Percentiles rank a stretch among this genome's conserved stretches.
Evolutionary conservation across 2,329 filamentous ascomycete species (phyloP).

Genomic region (Aschersonia sp.): DNA sequence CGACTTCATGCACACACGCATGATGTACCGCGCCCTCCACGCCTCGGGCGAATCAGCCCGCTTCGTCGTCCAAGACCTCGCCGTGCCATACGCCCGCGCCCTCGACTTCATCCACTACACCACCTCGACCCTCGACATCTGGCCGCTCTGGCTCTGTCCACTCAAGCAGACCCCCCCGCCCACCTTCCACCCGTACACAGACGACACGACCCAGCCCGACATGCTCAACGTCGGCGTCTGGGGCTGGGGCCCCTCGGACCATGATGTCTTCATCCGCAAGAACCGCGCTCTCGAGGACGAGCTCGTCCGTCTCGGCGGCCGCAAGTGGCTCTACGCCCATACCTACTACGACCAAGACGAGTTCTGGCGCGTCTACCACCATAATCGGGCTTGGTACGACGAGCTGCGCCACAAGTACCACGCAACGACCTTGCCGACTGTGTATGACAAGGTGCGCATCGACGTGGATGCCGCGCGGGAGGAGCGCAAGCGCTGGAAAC

Average conservation of each 20-base stretch:
- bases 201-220: slow-evolving; percentile 13
- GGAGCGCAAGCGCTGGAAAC: slow-evolving; percentile 21
- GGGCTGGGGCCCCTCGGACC: slow-evolving; percentile 54
- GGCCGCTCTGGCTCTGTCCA: slow-evolving; percentile 47
- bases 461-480: slow-evolving; percentile 29
- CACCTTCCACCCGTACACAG: slow-evolving; percentile 41
- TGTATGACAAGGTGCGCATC: slow-evolving; percentile 58
- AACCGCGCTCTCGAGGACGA: slow-evolving; percentile 62
- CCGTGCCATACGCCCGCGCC: slow-evolving; percentile 36
- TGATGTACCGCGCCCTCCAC: slow-evolving; percentile 61
- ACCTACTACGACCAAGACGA: slow-evolving; percentile 65
- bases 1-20: slow-evolving; percentile 59
- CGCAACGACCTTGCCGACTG: slow-evolving; percentile 46
- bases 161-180: slow-evolving; percentile 32
- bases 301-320: slow-evolving; percentile 53
- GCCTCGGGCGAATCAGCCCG: slow-evolving; percentile 48
- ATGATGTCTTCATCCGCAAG: slow-evolving; percentile 45
- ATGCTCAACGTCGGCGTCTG: slow-evolving; percentile 61
- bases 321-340: slow-evolving; percentile 82
- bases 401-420: slow-evolving; percentile 46
- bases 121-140: slow-evolving; percentile 33
- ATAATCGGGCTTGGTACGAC: slow-evolving; percentile 42
- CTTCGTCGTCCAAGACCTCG: slow-evolving; percentile 57
- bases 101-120: slow-evolving; percentile 43
- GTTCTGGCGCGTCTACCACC: slow-evolving; percentile 52